Evolutionary conservation across 345 rosid genomes (phyloP).

Genomic region (Rhodamnia argentea): DNA sequence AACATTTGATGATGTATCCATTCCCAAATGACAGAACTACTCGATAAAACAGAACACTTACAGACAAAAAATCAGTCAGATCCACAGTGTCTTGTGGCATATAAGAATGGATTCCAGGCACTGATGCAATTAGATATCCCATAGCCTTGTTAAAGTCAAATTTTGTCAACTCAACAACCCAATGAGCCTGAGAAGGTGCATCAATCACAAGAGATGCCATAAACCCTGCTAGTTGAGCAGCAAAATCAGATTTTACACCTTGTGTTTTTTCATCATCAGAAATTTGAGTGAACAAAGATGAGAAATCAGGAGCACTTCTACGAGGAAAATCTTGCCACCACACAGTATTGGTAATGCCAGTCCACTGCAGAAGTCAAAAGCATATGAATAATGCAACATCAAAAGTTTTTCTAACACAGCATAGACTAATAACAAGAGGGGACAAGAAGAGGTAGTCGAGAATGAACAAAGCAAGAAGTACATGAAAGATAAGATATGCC

Average conservation of each 20-base stretch:
- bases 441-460: not conserved
- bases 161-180: conserved; percentile 66
- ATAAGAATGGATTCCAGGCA: conserved; percentile 78
- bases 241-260: conserved; percentile 54
- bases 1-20: not conserved
- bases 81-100: conserved; percentile 22
- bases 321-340: conserved; percentile 99
- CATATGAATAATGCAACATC: not conserved
- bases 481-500: not conserved
- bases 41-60: conserved; percentile 10
- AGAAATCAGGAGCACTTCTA: conserved; percentile 48
- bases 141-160: conserved; percentile 62
- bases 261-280: conserved; percentile 16
- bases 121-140: conserved; percentile 70
- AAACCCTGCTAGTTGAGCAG: conserved; percentile 87
- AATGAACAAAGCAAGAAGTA: not conserved
- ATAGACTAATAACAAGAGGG: not conserved
- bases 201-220: conserved; percentile 69
- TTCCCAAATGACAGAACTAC: not conserved
- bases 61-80: conserved; percentile 7
- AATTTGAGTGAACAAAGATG: conserved; percentile 51
- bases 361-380: conserved; percentile 53
- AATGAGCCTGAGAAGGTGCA: conserved; percentile 78
- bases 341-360: conserved; percentile 71
- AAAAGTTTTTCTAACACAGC: not conserved